Base-by-base conservation (phyloP, 148 eudicot genomes). In the Linanthus parryae region DNA sequence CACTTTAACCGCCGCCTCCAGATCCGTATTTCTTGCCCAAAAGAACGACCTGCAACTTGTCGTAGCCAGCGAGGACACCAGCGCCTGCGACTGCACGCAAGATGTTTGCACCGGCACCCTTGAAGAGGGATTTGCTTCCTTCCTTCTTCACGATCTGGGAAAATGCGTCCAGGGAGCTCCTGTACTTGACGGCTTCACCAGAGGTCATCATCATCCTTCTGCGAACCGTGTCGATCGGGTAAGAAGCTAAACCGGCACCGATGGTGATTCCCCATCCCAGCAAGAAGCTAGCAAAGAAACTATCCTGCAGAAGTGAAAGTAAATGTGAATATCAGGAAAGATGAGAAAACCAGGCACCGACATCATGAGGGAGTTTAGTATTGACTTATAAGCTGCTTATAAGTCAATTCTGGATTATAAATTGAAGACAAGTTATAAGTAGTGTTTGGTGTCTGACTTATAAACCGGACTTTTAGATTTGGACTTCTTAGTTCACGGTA, bases 21-120 rank as follows among this genome's bases (percentile, higher is more conserved):
- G 83, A 81, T 18, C 88, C 88, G 36, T 71, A 81, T 58, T 81
- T 81, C 75, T 81, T 77, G 58, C 88, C 88, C 2, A 81, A 61
- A 17, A 74, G 22, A 44, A 77, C 11, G 3, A 77, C 37, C 78
- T 81, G 88, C 73, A 81, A 37, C 66, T 77, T 81, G 56, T 81
- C 88, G 48, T 81, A 77, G 37, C 88, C 84, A 33, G 88, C 73
- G 17, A 78, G 76, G 35, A 74, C 83, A 59, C 83, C 83, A 53
- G 83, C 86, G 24, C 86, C 86, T 5, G 86, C 86, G 28, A 80
- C 79, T 12, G 86, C 86, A 41, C 86, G 75, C 39, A 81, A 59
- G 44, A 81, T 81, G 64, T 77, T 77, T 16, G 87, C 87, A 22
- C 80, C 83, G 14, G 78, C 83, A 21, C 87, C 90, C 66, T 81